phyloP scores from a whole-genome alignment of 768 basidiomycete species.

The Mrakia blollopis region DNA sequence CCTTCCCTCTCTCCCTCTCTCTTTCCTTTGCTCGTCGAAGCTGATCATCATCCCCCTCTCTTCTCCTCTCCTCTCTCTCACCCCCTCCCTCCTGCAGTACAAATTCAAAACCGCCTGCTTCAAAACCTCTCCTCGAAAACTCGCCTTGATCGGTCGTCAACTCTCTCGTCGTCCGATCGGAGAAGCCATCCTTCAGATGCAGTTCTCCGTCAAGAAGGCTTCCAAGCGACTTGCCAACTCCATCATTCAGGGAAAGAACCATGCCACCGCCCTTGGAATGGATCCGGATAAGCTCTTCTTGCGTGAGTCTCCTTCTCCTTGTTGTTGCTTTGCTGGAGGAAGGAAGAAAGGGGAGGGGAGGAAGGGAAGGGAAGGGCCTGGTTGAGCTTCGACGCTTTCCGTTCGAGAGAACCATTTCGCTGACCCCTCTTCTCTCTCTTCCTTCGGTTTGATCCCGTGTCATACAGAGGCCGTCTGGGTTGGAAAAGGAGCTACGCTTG shows the following conservation, averaged over 20 bases:
- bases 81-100: conserved; percentile 58
- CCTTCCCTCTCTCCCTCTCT: no score
- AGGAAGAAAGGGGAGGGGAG: no score
- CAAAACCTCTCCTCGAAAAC: conserved; percentile 81
- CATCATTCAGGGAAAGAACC: conserved; percentile 77
- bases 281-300: conserved; percentile 68
- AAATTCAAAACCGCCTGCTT: conserved; percentile 88
- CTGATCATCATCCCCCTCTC: neutral
- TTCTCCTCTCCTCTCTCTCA: neutral
- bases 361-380: neutral
- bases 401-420: no score
- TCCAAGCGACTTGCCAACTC: conserved; percentile 80
- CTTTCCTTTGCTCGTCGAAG: no score
- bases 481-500: conserved; percentile 67
- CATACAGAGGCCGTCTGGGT: conserved; percentile 58
- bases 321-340: neutral
- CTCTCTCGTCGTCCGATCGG: conserved; percentile 89
- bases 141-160: conserved; percentile 78
- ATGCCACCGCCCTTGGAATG: conserved; percentile 76
- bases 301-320: conserved; percentile 53
- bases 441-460: neutral
- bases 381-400: neutral
- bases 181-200: conserved; percentile 92
- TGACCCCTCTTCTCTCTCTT: neutral
- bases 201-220: conserved; percentile 89